Conservation (phyloP, 1,284 basidiomycete species). For the Apiotrichum brassicae region DNA sequence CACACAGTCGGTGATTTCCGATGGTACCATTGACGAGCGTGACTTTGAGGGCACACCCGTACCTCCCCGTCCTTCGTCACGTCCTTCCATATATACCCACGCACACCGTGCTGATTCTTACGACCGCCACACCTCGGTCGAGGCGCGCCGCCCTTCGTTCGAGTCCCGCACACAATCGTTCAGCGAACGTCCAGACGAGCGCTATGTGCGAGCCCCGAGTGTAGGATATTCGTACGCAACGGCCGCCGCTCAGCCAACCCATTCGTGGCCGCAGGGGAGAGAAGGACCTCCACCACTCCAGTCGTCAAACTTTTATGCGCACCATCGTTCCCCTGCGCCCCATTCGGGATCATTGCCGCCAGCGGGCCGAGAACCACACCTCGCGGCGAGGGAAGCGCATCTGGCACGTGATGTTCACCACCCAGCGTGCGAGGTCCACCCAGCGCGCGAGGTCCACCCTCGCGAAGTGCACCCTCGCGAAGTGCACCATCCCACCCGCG, state of each 20-base stretch:
- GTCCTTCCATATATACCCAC: background rate
- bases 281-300: background rate
- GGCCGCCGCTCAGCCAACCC: slow-evolving; percentile 4
- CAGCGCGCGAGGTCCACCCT: background rate
- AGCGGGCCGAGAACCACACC: background rate
- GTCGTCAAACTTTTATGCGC: slow-evolving; percentile 1
- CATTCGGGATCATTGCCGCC: background rate
- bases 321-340: background rate
- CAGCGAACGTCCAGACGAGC: slow-evolving; percentile 4
- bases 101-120: background rate
- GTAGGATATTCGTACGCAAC: slow-evolving; percentile 13
- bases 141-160: slow-evolving; percentile 3
- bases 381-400: background rate
- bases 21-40: slow-evolving; percentile 39
- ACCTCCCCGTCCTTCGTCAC: slow-evolving; percentile 10
- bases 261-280: background rate
- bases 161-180: background rate
- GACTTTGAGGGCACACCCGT: slow-evolving; percentile 18
- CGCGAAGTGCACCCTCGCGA: background rate
- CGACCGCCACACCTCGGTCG: slow-evolving; percentile 7
- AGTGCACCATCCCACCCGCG: background rate
- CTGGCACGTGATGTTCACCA: background rate
- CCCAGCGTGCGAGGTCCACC: background rate
- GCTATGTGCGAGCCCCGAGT: background rate
- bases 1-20: slow-evolving; percentile 31